Evolutionary conservation across 768 basidiomycete species (phyloP).

Genomic region (Clitopilus passeckerianus): DNA sequence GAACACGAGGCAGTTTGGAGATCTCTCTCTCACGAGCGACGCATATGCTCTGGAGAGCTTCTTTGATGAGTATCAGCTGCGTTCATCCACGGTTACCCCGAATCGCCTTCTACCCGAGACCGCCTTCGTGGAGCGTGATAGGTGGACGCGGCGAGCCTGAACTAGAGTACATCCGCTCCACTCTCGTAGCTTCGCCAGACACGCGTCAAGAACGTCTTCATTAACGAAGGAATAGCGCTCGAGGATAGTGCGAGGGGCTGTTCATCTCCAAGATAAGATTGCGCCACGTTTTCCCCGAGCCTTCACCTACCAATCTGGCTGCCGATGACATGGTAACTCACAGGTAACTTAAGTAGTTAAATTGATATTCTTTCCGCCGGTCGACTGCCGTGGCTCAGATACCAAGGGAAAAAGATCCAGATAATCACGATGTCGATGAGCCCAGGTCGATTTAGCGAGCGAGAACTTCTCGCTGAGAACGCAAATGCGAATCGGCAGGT

Average conservation of each 20-base stretch:
- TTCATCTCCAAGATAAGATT: background rate
- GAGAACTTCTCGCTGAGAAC: background rate
- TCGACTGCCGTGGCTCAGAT: background rate
- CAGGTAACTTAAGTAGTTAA: background rate
- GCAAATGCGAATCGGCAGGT: background rate
- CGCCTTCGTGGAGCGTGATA: background rate
- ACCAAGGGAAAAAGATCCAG: background rate
- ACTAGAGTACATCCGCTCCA: background rate
- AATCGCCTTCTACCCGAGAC: background rate
- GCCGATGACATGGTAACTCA: background rate
- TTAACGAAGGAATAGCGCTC: no score
- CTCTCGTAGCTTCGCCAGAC: background rate
- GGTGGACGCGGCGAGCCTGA: background rate
- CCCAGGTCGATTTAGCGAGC: background rate
- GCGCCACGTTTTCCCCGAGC: background rate
- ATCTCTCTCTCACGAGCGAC: background rate
- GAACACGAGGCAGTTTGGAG: background rate
- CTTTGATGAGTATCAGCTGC: background rate
- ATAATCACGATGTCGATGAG: background rate
- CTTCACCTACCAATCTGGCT: no score
- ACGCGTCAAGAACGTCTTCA: background rate
- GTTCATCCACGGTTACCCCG: background rate
- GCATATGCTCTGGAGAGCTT: background rate
- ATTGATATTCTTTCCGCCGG: background rate
- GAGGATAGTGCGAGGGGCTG: background rate